A percentile compares a stretch with the other conserved stretches of the same genome.
Conservation (phyloP, 495 filamentous ascomycete genomes). For the Cercophora samala region DNA sequence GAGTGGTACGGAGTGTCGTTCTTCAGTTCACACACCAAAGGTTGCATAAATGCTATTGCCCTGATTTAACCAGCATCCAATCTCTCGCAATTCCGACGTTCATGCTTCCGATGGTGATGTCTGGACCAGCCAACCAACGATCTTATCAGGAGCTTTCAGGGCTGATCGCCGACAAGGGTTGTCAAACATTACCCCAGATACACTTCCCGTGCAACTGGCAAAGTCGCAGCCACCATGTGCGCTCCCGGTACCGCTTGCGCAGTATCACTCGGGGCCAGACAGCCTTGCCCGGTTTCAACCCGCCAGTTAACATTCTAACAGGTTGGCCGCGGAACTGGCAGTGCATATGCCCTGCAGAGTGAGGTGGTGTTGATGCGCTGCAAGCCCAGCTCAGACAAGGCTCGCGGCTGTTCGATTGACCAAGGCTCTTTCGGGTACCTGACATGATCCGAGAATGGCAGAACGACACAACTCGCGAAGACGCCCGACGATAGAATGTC, state of each 20-base stretch:
- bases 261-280: not conserved
- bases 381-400: slow-evolving; percentile 1
- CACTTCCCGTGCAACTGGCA: not conserved
- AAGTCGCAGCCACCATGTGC: not conserved
- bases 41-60: slow-evolving; percentile 14
- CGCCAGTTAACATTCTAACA: not conserved
- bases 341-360: slow-evolving; percentile 10
- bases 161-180: slow-evolving; percentile 24
- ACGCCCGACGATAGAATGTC: not conserved
- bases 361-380: not conserved
- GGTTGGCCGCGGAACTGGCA: not conserved
- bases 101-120: slow-evolving; percentile 13
- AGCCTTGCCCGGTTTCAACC: not conserved
- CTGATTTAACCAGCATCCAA: slow-evolving; percentile 18
- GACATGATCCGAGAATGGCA: slow-evolving; percentile 2
- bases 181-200: not conserved
- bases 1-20: too few relatives aligned
- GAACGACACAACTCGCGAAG: not conserved
- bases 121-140: slow-evolving; percentile 15
- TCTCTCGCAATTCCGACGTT: slow-evolving; percentile 16
- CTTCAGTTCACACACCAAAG: not conserved
- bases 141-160: not conserved
- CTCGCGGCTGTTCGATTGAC: not conserved
- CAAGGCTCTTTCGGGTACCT: slow-evolving; percentile 5
- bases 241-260: not conserved